A percentile compares a stretch with the other conserved stretches of the same genome.
Conservation (phyloP, 2,329 filamentous ascomycete species). For the Septoria petroselini region DNA sequence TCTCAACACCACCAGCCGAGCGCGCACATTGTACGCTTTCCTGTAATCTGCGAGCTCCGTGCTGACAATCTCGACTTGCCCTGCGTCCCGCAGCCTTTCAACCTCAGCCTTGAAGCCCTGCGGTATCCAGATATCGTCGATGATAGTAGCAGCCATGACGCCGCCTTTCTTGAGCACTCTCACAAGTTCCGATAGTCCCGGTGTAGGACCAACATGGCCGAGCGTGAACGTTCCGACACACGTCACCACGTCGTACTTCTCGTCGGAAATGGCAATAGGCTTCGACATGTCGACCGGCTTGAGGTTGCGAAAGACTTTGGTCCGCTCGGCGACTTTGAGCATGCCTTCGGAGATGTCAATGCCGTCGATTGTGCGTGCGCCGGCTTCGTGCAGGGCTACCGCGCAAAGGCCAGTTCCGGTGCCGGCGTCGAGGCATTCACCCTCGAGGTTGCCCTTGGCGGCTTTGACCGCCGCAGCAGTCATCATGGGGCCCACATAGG, state of each 20-base stretch:
- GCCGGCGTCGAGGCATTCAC: constrained; percentile 16
- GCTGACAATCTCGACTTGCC: constrained; percentile 40
- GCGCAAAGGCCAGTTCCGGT: constrained; percentile 44
- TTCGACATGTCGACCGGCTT: constrained; percentile 49
- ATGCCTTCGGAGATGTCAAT: constrained; percentile 54
- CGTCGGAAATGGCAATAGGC: constrained; percentile 41
- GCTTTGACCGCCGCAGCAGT: constrained; percentile 16
- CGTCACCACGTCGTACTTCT: constrained; percentile 50
- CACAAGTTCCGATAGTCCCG: constrained; percentile 51
- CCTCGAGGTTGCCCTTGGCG: constrained; percentile 17
- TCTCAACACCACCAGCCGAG: constrained; percentile 28
- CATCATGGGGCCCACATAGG: constrained; percentile 43
- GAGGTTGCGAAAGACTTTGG: constrained; percentile 49
- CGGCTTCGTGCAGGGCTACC: constrained; percentile 45
- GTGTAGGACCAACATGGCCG: constrained; percentile 53
- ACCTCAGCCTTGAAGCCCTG: constrained; percentile 51
- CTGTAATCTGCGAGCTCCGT: constrained; percentile 36
- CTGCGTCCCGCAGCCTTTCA: constrained; percentile 38
- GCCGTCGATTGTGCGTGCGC: constrained; percentile 51
- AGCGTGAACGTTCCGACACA: constrained; percentile 57
- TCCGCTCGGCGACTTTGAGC: constrained; percentile 52
- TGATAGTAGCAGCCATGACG: constrained; percentile 52
- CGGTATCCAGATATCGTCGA: constrained; percentile 50
- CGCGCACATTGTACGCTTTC: constrained; percentile 27
- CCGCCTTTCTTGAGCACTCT: constrained; percentile 50